Evolutionary conservation across 164 flowering plant genomes (phyloP), one percentile per base, ranked within the genome.

Genomic region (Vitis labrusca): DNA sequence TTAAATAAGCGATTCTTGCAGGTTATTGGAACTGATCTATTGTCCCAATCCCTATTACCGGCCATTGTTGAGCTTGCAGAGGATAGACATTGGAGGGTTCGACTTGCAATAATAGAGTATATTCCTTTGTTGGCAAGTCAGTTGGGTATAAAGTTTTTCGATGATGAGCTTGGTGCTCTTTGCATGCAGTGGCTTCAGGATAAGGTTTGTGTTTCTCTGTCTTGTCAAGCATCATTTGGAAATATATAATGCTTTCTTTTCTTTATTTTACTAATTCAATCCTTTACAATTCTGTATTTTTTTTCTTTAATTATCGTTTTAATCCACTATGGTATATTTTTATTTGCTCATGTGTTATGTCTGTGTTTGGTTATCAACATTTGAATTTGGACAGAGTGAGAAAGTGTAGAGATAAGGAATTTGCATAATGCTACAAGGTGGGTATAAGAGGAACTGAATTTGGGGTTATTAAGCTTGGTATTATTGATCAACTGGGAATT

Each of bases 1-100:
- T 37, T 37, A 3, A 37, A 37, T 37, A 6, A 37, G 44, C 44
- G 3, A 37, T 37, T 37, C 44, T 37, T 84, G 76, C 92, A 94
- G 98, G 98, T 94, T 37, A 92, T 94, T 84, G 98, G 98, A 75
- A 94, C 92, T 76, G 98, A 94, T 82, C 76, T 94, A 51, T 73
- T 94, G 54, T 85, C 89, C 66, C 91, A 88, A 64, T 88, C 91
- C 3, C 70, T 88, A 15, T 67, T 88, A 70, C 91, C 91, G 17
- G 88, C 91, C 32, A 88, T 88, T 72, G 89, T 88, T 71, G 91
- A 88, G 82, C 88, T 88, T 68, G 91, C 91, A 17, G 91, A 86
- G 76, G 91, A 88, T 77, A 82, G 91, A 66, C 89, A 88, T 66
- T 88, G 91, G 91, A 84, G 91, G 64, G 91, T 88, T 61, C 81